A percentile compares a stretch with the other conserved stretches of the same genome.
Evolutionary conservation across 805 yeast species (phyloP).

Genomic region (Nakazawaea wickerhamii): DNA sequence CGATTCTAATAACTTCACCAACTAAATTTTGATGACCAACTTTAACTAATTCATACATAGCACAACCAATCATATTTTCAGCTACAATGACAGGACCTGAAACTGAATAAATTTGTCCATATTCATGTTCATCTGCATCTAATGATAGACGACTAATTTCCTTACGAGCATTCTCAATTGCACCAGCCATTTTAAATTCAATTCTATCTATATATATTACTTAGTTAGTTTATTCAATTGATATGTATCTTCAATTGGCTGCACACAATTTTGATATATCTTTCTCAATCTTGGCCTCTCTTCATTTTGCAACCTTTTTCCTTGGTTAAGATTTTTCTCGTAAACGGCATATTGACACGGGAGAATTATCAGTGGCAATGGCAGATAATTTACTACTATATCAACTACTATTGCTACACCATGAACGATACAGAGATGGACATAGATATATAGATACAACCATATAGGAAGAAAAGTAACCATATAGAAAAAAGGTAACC

Average conservation of each 20-base stretch:
- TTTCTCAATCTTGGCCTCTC: background rate
- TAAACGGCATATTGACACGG: constrained; percentile 1
- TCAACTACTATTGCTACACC: too few relatives aligned
- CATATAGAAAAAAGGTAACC: too few relatives aligned
- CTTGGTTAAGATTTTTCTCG: background rate
- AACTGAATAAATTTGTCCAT: constrained; percentile 88
- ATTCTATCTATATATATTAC: background rate
- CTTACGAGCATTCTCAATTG: constrained; percentile 94
- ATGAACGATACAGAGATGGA: too few relatives aligned
- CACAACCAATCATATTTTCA: constrained; percentile 98
- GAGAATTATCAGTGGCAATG: background rate
- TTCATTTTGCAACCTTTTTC: constrained; percentile 1
- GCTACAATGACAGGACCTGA: constrained; percentile 98
- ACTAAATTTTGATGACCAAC: constrained; percentile 97
- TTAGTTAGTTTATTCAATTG: background rate
- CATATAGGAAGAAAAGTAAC: too few relatives aligned
- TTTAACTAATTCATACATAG: constrained; percentile 97
- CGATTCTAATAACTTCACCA: constrained; percentile 97
- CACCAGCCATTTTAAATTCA: constrained; percentile 64
- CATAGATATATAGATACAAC: too few relatives aligned
- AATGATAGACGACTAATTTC: constrained; percentile 81
- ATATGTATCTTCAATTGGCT: too few relatives aligned
- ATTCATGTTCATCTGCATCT: constrained; percentile 67
- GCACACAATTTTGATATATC: too few relatives aligned
- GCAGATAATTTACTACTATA: too few relatives aligned